Conservation (phyloP, 305 asterid genomes). For the Galium porrigens region DNA sequence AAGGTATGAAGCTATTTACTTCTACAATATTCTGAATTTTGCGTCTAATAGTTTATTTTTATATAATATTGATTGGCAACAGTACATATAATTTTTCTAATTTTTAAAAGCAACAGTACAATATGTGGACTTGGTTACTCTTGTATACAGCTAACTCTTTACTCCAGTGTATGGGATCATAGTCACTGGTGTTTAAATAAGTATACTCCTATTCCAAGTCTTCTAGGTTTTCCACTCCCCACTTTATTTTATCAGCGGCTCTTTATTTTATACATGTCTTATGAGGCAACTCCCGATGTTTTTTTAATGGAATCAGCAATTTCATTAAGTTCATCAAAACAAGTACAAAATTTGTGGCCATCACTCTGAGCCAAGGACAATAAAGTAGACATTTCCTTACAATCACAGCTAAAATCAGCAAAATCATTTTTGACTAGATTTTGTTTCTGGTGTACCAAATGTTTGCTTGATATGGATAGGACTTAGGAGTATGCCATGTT, state of each 20-base stretch:
- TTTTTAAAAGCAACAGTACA: neutral
- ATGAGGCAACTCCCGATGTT: neutral
- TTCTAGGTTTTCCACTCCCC: no score
- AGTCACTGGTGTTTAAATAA: neutral
- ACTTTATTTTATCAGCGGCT: no score
- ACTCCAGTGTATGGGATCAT: neutral
- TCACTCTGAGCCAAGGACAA: no score
- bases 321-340: no score
- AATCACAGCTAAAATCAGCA: neutral
- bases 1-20: slow-evolving; percentile 38
- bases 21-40: slow-evolving; percentile 6
- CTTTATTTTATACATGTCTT: neutral
- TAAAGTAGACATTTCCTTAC: neutral
- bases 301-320: no score
- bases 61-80: neutral
- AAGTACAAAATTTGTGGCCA: no score
- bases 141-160: neutral
- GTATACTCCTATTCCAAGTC: neutral
- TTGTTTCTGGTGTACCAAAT: neutral
- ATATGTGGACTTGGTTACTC: neutral
- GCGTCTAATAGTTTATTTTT: neutral
- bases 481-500: neutral
- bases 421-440: neutral
- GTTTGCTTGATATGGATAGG: neutral
- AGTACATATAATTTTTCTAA: neutral